Conservation (phyloP, 305 asterid genomes). For the Vinca major region DNA sequence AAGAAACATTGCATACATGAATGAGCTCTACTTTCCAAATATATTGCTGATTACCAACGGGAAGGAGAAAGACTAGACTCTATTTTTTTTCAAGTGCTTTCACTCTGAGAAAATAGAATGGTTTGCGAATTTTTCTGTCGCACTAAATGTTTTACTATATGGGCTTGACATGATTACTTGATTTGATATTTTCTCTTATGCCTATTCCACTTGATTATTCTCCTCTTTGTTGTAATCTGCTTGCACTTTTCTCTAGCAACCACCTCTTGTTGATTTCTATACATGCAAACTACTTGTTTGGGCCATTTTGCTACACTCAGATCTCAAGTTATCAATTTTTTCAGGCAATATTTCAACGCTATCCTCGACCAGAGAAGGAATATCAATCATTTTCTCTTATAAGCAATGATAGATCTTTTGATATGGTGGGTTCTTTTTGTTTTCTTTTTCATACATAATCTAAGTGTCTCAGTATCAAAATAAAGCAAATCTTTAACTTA, state of each 20-base stretch:
- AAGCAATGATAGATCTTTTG: slow-evolving; percentile 19
- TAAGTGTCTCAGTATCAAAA: not conserved
- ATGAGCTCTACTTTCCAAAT: slow-evolving; percentile 1
- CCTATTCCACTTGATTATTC: not conserved
- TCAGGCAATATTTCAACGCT: slow-evolving; percentile 24
- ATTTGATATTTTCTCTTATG: not conserved
- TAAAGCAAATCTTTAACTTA: not conserved
- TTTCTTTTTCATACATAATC: not conserved
- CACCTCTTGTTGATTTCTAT: not conserved
- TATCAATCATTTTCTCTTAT: slow-evolving; percentile 23
- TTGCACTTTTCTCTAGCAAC: not conserved
- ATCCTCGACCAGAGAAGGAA: slow-evolving; percentile 26
- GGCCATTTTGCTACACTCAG: not conserved
- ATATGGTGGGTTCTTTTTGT: slow-evolving; percentile 18
- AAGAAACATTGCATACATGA: not conserved
- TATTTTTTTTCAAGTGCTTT: not conserved
- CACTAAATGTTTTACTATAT: not conserved
- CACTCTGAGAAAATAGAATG: not conserved
- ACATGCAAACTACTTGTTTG: not conserved
- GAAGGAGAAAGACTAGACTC: not conserved
- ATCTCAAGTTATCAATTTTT: slow-evolving; percentile 6
- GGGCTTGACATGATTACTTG: not conserved
- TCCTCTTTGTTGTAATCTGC: not conserved
- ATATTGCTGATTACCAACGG: not conserved
- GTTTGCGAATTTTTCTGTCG: not conserved